phyloP scores from a whole-genome alignment of 2,329 filamentous ascomycete genomes.

The Trichoderma hamatum region DNA sequence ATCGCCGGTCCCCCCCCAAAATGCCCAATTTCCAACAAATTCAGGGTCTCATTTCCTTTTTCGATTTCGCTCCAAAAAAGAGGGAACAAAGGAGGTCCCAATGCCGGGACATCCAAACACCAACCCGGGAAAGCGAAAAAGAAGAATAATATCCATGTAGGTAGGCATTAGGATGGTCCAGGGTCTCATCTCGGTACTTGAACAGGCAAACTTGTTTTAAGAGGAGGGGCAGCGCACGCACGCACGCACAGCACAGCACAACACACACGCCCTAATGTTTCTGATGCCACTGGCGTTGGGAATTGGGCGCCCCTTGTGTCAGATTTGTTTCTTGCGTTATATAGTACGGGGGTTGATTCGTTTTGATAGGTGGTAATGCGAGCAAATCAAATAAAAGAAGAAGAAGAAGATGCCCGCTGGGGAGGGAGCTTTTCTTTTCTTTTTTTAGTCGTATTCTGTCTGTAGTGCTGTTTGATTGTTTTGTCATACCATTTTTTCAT shows the following conservation, averaged over 20 bases:
- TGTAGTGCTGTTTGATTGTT: background rate
- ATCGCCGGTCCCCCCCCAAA: background rate
- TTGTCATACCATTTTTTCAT: background rate
- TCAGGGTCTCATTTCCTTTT: background rate
- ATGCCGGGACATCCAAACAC: background rate
- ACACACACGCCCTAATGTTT: background rate
- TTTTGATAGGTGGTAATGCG: background rate
- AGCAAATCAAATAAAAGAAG: background rate
- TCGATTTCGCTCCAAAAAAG: background rate
- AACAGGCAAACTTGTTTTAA: background rate
- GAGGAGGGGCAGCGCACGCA: background rate
- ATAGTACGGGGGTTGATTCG: background rate
- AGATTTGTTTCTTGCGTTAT: constrained; percentile 7
- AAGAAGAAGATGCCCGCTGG: background rate
- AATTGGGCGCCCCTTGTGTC: constrained; percentile 16
- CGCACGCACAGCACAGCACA: too few relatives aligned
- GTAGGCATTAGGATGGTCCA: too few relatives aligned
- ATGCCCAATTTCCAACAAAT: background rate
- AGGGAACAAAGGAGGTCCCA: background rate
- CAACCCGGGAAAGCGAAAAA: too few relatives aligned
- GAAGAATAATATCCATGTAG: too few relatives aligned
- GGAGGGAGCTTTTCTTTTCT: background rate
- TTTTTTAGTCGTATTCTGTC: background rate
- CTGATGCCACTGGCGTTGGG: background rate
- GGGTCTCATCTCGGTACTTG: too few relatives aligned